phyloP scores from a whole-genome alignment of 345 rosid genomes.

The Brassica incana region DNA sequence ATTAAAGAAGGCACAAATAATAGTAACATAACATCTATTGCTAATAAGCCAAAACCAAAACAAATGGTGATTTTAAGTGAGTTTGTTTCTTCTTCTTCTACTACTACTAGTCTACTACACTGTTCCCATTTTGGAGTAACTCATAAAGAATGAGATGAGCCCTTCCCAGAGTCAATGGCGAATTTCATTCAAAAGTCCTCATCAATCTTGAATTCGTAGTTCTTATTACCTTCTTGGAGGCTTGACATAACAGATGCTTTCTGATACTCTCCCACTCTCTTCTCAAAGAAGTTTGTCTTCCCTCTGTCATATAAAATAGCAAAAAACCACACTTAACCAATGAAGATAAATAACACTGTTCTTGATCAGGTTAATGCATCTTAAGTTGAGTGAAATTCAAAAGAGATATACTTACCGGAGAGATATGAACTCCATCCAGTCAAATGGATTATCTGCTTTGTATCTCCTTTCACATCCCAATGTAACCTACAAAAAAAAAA shows the following conservation, averaged over 20 bases:
- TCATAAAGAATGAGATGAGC: constrained; percentile 12
- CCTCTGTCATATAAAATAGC: constrained; percentile 52
- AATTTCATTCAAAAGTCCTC: constrained; percentile 56
- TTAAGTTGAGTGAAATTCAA: background rate
- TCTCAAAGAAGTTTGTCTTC: constrained; percentile 81
- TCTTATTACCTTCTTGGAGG: constrained; percentile 63
- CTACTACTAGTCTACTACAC: background rate
- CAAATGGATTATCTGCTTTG: constrained; percentile 78
- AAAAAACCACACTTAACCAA: constrained; percentile 12
- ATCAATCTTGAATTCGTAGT: constrained; percentile 66
- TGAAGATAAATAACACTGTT: background rate
- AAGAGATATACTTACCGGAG: constrained; percentile 63
- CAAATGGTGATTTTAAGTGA: background rate
- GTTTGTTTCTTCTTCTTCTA: constrained; percentile 7
- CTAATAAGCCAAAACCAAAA: background rate
- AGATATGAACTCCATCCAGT: constrained; percentile 98
- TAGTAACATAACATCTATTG: background rate
- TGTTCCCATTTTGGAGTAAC: background rate
- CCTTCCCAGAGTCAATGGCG: background rate
- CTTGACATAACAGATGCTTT: constrained; percentile 89
- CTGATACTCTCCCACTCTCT: constrained; percentile 89
- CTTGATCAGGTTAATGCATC: background rate
- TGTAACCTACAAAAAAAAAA: constrained; percentile 52
- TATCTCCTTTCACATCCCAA: constrained; percentile 67
- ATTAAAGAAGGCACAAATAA: background rate